phyloP scores from a whole-genome alignment of 2,329 filamentous ascomycete genomes.

The Sodiomyces alkalinus region DNA sequence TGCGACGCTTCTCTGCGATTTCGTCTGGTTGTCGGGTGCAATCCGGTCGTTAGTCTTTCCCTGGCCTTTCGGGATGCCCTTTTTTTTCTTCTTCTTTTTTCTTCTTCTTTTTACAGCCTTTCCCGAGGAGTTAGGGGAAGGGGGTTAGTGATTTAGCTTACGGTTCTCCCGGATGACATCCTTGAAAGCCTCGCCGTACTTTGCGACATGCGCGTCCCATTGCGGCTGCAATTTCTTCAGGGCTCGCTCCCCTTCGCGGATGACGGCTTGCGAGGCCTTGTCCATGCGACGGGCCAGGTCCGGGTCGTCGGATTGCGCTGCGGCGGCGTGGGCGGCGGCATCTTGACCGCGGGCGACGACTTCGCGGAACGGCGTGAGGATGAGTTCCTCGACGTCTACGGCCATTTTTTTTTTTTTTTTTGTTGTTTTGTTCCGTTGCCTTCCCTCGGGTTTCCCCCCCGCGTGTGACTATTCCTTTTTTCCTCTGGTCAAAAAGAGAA shows the following conservation, averaged over 20 bases:
- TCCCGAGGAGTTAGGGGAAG: too few species aligned
- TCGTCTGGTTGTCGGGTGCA: constrained; percentile 12
- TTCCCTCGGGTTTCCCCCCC: too few species aligned
- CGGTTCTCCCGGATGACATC: constrained; percentile 19
- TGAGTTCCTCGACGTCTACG: constrained; percentile 6
- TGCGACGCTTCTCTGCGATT: constrained; percentile 14
- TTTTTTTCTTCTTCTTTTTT: constrained; percentile 5
- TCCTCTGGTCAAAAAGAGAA: too few species aligned
- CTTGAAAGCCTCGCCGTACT: constrained; percentile 20
- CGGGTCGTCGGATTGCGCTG: constrained; percentile 9
- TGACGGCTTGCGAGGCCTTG: constrained; percentile 16
- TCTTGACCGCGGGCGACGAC: constrained; percentile 22
- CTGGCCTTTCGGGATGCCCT: too few species aligned
- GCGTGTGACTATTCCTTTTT: too few species aligned
- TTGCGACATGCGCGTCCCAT: constrained; percentile 20
- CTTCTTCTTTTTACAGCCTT: too few species aligned
- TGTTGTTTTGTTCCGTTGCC: too few species aligned
- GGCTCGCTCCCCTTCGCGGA: constrained; percentile 21
- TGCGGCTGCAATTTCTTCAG: constrained; percentile 20
- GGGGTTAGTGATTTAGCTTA: constrained; percentile 6
- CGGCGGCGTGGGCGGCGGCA: constrained; percentile 18
- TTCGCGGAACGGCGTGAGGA: constrained; percentile 19
- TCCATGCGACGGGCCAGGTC: constrained; percentile 14
- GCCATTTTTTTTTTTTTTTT: too few species aligned
- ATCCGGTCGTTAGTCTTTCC: too few species aligned